A percentile compares a stretch with the other conserved stretches of the same genome.
phyloP scores from a whole-genome alignment of 1,284 basidiomycete species.

The Tilletia setariae region DNA sequence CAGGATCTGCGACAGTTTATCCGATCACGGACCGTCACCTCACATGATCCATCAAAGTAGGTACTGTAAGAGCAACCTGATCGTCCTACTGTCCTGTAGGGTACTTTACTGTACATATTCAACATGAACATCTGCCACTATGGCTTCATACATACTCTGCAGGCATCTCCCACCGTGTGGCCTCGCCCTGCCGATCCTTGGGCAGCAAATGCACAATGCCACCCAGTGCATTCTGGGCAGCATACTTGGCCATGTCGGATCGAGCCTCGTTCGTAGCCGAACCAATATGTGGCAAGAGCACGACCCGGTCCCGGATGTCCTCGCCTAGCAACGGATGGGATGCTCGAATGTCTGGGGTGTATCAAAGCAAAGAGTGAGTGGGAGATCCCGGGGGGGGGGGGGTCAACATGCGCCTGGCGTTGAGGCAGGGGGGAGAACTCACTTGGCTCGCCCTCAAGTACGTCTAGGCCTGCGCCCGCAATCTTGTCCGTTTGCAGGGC shows the following conservation, averaged over 20 bases:
- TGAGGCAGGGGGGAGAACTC: background rate
- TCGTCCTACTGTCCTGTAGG: too few relatives aligned
- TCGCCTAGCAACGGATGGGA: slow-evolving; percentile 71
- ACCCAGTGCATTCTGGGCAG: slow-evolving; percentile 39
- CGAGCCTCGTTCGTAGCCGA: slow-evolving; percentile 83
- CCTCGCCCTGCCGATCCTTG: slow-evolving; percentile 24
- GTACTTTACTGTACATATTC: too few relatives aligned
- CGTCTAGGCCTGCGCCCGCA: slow-evolving; percentile 88
- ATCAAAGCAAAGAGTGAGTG: background rate
- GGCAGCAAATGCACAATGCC: slow-evolving; percentile 30
- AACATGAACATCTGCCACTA: too few relatives aligned
- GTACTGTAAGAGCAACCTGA: too few relatives aligned
- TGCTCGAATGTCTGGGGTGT: slow-evolving; percentile 59
- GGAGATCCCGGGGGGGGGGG: background rate
- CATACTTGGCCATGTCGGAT: slow-evolving; percentile 67
- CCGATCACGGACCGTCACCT: too few relatives aligned
- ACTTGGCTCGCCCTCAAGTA: slow-evolving; percentile 82
- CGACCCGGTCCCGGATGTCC: slow-evolving; percentile 60
- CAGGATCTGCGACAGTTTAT: too few relatives aligned
- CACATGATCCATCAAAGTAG: too few relatives aligned
- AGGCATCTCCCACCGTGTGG: slow-evolving; percentile 22
- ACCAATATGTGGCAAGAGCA: slow-evolving; percentile 82
- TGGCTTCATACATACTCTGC: slow-evolving; percentile 4
- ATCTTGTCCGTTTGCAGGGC: slow-evolving; percentile 75
- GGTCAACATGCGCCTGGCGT: background rate